Evolutionary conservation across 1,284 basidiomycete species (phyloP).

Genomic region (Phenoliferia sp.): DNA sequence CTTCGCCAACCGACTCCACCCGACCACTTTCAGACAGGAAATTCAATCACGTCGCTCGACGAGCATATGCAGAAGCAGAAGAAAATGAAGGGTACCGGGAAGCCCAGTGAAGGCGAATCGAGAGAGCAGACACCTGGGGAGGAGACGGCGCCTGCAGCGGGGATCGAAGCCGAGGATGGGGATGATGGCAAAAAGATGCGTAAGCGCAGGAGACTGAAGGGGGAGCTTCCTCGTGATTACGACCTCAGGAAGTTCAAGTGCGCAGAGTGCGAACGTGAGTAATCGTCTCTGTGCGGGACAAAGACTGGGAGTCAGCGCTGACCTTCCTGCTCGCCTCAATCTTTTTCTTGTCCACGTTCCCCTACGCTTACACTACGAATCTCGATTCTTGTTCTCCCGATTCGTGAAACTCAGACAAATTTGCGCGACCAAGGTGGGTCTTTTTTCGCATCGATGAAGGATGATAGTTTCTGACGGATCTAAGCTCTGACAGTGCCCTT

Average conservation of each 20-base stretch:
- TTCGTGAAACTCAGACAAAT: background rate
- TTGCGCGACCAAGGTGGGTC: slow-evolving; percentile 1
- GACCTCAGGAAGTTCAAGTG: background rate
- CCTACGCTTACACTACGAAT: background rate
- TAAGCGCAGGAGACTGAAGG: slow-evolving; percentile 1
- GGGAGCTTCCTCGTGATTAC: background rate
- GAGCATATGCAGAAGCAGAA: no score
- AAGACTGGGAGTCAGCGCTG: background rate
- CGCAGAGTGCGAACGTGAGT: background rate
- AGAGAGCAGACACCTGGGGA: no score
- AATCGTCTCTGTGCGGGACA: background rate
- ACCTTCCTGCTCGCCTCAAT: background rate
- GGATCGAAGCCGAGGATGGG: background rate
- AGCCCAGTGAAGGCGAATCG: no score
- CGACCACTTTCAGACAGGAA: no score
- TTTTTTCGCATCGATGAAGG: no score
- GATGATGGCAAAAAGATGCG: background rate
- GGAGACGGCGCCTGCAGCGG: background rate
- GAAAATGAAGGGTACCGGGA: no score
- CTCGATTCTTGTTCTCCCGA: background rate
- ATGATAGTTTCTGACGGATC: background rate
- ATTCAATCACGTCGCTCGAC: no score
- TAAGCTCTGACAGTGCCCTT: background rate
- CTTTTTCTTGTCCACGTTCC: background rate
- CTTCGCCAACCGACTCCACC: no score